Evolutionary conservation across 1,284 basidiomycete species (phyloP), one percentile per base, ranked within the genome.

Genomic region (Malassezia sp.): DNA sequence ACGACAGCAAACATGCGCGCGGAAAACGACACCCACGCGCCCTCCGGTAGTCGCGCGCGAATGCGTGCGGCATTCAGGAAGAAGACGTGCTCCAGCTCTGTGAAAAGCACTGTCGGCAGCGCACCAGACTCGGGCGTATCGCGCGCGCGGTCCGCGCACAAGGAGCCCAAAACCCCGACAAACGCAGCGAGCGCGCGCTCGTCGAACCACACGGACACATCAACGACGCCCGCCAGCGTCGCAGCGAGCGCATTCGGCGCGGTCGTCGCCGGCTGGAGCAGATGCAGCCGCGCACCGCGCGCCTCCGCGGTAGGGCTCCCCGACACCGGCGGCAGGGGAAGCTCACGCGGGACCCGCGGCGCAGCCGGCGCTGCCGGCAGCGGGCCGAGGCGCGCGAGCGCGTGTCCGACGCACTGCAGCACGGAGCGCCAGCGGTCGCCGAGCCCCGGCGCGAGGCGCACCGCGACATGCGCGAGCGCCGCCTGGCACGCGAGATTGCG

Each of bases 401-500:
- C 66, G 27, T 51, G 49, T 27, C 57, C 59, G 4, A 67, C 35
- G 3, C 54, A 54, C 36, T 93, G 88, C 36, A 97, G 76, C 6
- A 96, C 79, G 35, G 83, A 78, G 65, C 86, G 88, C 91, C 91
- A 97, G 53, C 83, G 85, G 29, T 80, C 77, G 9, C 82, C 87
- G 0, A 96, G 77, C 43, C 80, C 84, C 0, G 84, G 84, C 0
- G 85, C 84, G 3, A 96, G 77, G 61, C 84, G 84, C 40, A 86
- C 74, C 0, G 84, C 81, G 49, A 84, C 83, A 0, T 79, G 76
- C 9, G 93, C 76, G 37, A 90, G 74, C 1, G 85, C 83, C 54
- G 85, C 85, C 43, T 96, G 72, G 64, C 89, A 95, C 0, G 87
- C 84, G 54, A 93, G 75, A 63, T 96, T 97, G 24, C 90, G 77